phyloP scores from a whole-genome alignment of 768 basidiomycete species.

The Pisolithus tinctorius region DNA sequence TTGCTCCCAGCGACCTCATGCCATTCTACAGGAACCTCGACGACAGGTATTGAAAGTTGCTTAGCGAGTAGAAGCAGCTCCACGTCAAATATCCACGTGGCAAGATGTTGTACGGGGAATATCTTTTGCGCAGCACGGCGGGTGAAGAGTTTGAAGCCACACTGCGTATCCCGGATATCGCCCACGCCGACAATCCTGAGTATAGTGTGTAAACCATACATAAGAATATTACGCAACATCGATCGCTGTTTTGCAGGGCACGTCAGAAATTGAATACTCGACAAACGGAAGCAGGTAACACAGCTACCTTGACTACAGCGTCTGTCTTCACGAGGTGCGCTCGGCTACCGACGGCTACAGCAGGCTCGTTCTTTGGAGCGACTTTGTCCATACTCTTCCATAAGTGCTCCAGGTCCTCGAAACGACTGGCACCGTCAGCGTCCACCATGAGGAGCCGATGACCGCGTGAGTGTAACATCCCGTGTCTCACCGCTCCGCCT shows the following conservation, averaged over 20 bases:
- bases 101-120: slow-evolving; percentile 81
- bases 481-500: slow-evolving; percentile 89
- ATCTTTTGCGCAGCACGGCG: slow-evolving; percentile 73
- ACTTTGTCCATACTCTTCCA: slow-evolving; percentile 69
- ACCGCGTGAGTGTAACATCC: slow-evolving; percentile 79
- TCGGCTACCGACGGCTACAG: slow-evolving; percentile 79
- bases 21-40: slow-evolving; percentile 87
- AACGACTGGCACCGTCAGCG: slow-evolving; percentile 88
- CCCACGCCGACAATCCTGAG: slow-evolving; percentile 85
- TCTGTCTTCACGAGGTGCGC: slow-evolving; percentile 91
- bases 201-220: slow-evolving; percentile 90
- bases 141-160: slow-evolving; percentile 95
- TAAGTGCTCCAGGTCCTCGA: slow-evolving; percentile 75
- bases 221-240: slow-evolving; percentile 80
- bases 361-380: slow-evolving; percentile 40
- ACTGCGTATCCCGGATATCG: slow-evolving; percentile 91
- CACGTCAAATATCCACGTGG: slow-evolving; percentile 96
- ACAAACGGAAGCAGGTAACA: not conserved
- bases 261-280: not conserved
- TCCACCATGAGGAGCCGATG: slow-evolving; percentile 83
- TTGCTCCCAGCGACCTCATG: slow-evolving; percentile 93
- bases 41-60: slow-evolving; percentile 68
- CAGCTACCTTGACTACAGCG: slow-evolving; percentile 85
- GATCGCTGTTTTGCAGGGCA: slow-evolving; percentile 55
- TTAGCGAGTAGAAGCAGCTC: slow-evolving; percentile 85